Evolutionary conservation across 2,329 filamentous ascomycete species (phyloP).

Genomic region (Colletotrichum sp.): DNA sequence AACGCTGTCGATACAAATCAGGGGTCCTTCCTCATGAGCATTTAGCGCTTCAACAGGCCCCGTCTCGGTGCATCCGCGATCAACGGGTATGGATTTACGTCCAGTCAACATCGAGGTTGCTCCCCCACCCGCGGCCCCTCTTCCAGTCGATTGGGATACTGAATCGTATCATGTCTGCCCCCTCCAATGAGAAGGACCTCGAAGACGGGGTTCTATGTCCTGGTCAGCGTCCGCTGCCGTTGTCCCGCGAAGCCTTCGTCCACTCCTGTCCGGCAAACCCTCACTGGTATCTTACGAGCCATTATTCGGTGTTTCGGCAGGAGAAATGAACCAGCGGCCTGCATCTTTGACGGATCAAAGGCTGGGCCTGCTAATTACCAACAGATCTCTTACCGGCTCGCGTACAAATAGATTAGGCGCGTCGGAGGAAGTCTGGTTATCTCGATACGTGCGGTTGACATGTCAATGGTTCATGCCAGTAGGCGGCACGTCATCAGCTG

Average conservation of each 20-base stretch:
- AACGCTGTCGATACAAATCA: conserved; percentile 13
- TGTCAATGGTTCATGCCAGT: not conserved
- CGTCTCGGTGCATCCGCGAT: conserved; percentile 22
- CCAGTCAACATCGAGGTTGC: not conserved
- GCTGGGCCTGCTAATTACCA: not conserved
- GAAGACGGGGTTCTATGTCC: not conserved
- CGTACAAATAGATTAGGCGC: not conserved
- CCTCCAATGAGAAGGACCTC: not conserved
- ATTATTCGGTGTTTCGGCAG: not conserved
- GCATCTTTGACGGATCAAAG: not conserved
- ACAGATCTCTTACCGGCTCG: not conserved
- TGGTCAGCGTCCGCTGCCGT: not conserved
- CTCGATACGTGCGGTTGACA: conserved; percentile 8
- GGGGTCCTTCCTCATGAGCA: conserved; percentile 17
- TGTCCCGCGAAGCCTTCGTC: not conserved
- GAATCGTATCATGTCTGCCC: conserved; percentile 14
- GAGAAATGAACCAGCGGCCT: not conserved
- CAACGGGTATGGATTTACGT: not conserved
- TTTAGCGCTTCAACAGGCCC: conserved; percentile 19
- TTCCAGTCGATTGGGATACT: conserved; percentile 17
- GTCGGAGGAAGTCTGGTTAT: not conserved
- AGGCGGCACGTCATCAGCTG: not conserved
- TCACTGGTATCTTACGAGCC: not conserved
- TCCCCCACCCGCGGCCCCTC: conserved; percentile 6
- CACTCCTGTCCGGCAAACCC: not conserved